phyloP scores from a whole-genome alignment of 1,284 basidiomycete genomes.

The Cryptococcus sp. region DNA sequence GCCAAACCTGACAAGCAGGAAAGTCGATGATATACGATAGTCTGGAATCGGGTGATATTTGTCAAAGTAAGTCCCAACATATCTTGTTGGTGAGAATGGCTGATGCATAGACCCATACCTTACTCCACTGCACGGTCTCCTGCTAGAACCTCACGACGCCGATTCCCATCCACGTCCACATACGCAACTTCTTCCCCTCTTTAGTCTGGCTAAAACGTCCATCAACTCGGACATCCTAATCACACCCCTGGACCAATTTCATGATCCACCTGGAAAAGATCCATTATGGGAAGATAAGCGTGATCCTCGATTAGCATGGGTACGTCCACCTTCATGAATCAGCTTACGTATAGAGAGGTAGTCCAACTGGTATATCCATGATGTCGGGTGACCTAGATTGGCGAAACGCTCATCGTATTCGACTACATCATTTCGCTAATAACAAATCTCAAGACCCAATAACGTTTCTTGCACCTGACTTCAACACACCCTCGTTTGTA shows the following conservation, averaged over 20 bases:
- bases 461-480: conserved; percentile 27
- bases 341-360: conserved; percentile 29
- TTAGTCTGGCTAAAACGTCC: conserved; percentile 46
- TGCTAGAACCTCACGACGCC: conserved; percentile 39
- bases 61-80: conserved; percentile 39
- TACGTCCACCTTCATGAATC: conserved; percentile 19
- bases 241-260: conserved; percentile 52
- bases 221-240: conserved; percentile 51
- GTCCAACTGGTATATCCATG: conserved; percentile 50
- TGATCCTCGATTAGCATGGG: conserved; percentile 48
- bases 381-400: conserved; percentile 46
- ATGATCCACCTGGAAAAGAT: conserved; percentile 41
- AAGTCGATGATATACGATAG: conserved; percentile 42
- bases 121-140: conserved; percentile 43
- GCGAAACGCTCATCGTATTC: conserved; percentile 49
- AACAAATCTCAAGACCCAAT: conserved; percentile 23
- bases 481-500: not conserved
- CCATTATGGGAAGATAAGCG: conserved; percentile 49
- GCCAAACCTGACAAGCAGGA: conserved; percentile 11
- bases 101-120: conserved; percentile 38
- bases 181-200: conserved; percentile 42
- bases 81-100: too few species aligned
- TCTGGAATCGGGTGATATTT: conserved; percentile 40
- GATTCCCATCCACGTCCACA: conserved; percentile 44
- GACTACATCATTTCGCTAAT: conserved; percentile 47